Conservation (phyloP, 73 alveolate genomes). For the Paramecium sonneborni region DNA sequence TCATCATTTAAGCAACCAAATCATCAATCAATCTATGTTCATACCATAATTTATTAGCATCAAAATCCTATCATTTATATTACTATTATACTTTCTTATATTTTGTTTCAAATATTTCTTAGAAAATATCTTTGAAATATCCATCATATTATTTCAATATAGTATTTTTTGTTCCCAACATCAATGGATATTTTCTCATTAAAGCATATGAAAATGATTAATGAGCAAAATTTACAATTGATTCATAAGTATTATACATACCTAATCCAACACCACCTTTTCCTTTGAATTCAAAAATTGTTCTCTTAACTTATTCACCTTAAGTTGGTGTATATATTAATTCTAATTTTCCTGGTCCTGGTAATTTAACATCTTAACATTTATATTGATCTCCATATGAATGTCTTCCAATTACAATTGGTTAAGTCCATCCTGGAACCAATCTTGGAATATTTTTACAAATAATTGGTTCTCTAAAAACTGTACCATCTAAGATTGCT, state of each 20-base stretch:
- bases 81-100: slow-evolving; percentile 13
- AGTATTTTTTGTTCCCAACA: slow-evolving; percentile 88
- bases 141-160: slow-evolving; percentile 91
- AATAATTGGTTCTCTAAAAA: slow-evolving; percentile 91
- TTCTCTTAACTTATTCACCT: slow-evolving; percentile 58
- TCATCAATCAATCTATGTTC: slow-evolving; percentile 90
- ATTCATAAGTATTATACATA: slow-evolving; percentile 90
- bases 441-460: slow-evolving; percentile 85
- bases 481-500: slow-evolving; percentile 90
- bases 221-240: slow-evolving; percentile 84
- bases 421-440: slow-evolving; percentile 93
- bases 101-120: slow-evolving; percentile 74
- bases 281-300: slow-evolving; percentile 82
- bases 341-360: slow-evolving; percentile 80
- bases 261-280: slow-evolving; percentile 85
- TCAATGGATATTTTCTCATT: slow-evolving; percentile 79
- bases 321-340: slow-evolving; percentile 82
- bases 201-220: slow-evolving; percentile 84
- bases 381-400: slow-evolving; percentile 91
- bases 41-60: slow-evolving; percentile 80
- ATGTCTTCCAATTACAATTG: slow-evolving; percentile 92
- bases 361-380: slow-evolving; percentile 81
- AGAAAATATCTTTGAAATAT: slow-evolving; percentile 86
- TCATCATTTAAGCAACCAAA: slow-evolving; percentile 78
- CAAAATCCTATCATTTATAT: slow-evolving; percentile 59